phyloP scores from a whole-genome alignment of 2,329 filamentous ascomycete species.

The Thermothelomyces thermophilus region DNA sequence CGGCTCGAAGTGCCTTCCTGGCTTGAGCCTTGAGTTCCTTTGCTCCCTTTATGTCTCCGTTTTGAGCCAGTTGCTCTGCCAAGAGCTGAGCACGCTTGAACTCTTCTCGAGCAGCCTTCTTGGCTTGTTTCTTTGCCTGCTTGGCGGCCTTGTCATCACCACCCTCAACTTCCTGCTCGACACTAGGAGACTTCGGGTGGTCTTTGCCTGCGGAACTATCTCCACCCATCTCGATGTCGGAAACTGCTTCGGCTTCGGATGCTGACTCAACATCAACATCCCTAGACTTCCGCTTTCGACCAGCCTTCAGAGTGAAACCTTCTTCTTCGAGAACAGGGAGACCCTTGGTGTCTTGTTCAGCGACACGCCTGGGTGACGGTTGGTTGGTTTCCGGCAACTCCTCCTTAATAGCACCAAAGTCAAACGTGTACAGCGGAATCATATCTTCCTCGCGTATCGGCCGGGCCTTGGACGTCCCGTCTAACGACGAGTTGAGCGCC shows the following conservation, averaged over 20 bases:
- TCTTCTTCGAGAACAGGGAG: slow-evolving; percentile 30
- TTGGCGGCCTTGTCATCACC: slow-evolving; percentile 18
- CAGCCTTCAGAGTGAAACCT: slow-evolving; percentile 51
- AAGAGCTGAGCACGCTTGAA: slow-evolving; percentile 16
- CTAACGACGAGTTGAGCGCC: slow-evolving; percentile 47
- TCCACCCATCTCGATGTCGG: slow-evolving; percentile 17
- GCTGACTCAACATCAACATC: slow-evolving; percentile 14
- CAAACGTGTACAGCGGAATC: slow-evolving; percentile 42
- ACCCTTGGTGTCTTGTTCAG: slow-evolving; percentile 21
- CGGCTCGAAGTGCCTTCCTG: slow-evolving; percentile 10
- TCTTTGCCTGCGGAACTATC: slow-evolving; percentile 6
- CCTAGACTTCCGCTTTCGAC: slow-evolving; percentile 44
- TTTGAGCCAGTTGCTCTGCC: slow-evolving; percentile 12
- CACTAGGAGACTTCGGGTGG: slow-evolving; percentile 9
- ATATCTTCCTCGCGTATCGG: slow-evolving; percentile 27
- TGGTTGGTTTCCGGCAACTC: slow-evolving; percentile 19
- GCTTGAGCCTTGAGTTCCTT: slow-evolving; percentile 11
- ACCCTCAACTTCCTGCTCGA: slow-evolving; percentile 10
- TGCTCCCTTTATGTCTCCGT: slow-evolving; percentile 16
- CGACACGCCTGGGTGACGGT: slow-evolving; percentile 18
- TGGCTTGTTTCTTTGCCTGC: slow-evolving; percentile 13
- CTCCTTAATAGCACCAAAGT: slow-evolving; percentile 30
- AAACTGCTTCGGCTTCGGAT: slow-evolving; percentile 9
- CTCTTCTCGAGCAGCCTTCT: slow-evolving; percentile 14
- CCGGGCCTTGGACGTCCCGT: slow-evolving; percentile 25